A percentile compares a stretch with the other conserved stretches of the same genome.
These are phyloP conservation scores for Plectranthus barbatus DNA, from an alignment of 257 asterid genomes.

Conservation along the genomic window DNA sequence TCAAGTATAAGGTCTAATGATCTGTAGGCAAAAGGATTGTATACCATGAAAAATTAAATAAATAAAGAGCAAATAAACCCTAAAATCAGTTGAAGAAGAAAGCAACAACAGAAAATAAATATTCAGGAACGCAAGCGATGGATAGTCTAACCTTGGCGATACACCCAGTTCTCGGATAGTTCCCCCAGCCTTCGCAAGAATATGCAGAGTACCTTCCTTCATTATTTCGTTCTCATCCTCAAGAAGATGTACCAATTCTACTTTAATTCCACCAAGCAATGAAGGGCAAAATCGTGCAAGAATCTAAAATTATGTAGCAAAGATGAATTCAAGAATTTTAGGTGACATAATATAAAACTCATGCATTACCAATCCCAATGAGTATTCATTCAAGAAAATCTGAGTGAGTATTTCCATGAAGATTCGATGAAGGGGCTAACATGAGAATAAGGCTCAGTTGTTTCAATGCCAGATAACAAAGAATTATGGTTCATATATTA, in stretches of 20 bases:
- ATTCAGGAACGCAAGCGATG: background rate
- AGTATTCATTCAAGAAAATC: background rate
- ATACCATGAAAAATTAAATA: conserved; percentile 12
- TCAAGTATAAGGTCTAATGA: conserved; percentile 86
- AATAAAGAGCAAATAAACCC: background rate
- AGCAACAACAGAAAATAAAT: background rate
- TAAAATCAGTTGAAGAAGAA: background rate
- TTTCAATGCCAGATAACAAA: background rate
- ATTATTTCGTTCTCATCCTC: conserved; percentile 89
- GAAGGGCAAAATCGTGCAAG: conserved; percentile 82
- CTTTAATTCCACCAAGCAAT: conserved; percentile 73
- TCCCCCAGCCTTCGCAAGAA: conserved; percentile 91
- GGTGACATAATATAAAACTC: background rate
- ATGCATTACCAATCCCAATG: background rate
- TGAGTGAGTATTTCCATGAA: conserved; percentile 2
- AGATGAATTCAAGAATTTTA: conserved; percentile 3
- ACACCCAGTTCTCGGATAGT: conserved; percentile 84
- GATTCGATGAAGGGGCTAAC: conserved; percentile 1
- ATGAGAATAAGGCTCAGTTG: conserved; percentile 1
- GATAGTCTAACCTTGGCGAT: conserved; percentile 52
- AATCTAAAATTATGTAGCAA: conserved; percentile 38
- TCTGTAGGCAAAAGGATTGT: conserved; percentile 31
- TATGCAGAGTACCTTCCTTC: conserved; percentile 84
- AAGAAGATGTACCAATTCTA: conserved; percentile 66
- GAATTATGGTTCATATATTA: background rate